Base-by-base conservation (phyloP, 768 basidiomycete species). In the Mycena chlorophos region DNA sequence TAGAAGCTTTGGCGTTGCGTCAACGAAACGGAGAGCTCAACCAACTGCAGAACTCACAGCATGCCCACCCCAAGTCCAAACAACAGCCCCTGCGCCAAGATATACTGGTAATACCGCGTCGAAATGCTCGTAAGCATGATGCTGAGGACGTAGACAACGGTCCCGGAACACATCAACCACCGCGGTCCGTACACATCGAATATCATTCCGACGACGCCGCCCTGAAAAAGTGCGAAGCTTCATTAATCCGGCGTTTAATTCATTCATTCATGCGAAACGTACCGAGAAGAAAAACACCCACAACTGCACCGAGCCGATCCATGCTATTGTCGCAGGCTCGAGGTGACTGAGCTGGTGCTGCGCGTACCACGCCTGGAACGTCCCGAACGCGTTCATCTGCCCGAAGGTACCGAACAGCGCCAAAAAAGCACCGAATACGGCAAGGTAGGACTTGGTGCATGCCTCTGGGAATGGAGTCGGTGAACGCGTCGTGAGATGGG, bases 211-310 rank as follows among this genome's bases (percentile, higher is more conserved):
- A 87, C 78, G 17, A 80, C 76, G 2, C 80, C 82, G 5, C 87
- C 87, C 86, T 88, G 45, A 10, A 8, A 8, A 17, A 34, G 40
- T 22, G 40, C n/a, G 13, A 42, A 14, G 8, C 13, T 16, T 16
- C 14, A 46, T 46, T 46, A 20, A 28, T 46, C 45, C 6, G 20
- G 12, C 5, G 25, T 6, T 4, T 46, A 5, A 51, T n/a, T n/a
- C 6, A 25, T 8, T 20, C 40, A 19, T 19, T 23, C 4, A 26
- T 10, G 45, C 45, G n/a, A 46, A 39, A 54, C 84, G 45, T 66
- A 88, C 87, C 55, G 84, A 82, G 61, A 86, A 80, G 73, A 88
- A 88, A 66, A 88, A 86, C 19, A 80, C 70, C 78, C 82, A 88
- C 3, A 89, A 70, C 63, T 88, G 87, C 45, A 88, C 57, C 2